Conservation (phyloP, 768 basidiomycete genomes). For the Lactarius vividus region DNA sequence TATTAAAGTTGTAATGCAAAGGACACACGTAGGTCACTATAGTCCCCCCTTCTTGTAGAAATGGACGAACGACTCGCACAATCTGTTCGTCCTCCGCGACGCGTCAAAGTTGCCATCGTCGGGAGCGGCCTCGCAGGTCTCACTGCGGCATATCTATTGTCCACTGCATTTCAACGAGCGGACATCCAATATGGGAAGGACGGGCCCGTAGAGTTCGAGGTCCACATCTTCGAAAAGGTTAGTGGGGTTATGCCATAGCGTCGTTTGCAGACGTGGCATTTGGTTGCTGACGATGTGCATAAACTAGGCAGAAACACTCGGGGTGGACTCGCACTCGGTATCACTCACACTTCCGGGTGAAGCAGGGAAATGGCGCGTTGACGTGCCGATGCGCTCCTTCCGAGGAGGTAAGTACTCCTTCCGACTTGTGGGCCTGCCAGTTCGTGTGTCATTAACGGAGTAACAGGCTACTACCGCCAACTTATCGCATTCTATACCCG, state of each 20-base stretch:
- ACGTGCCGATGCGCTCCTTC: slow-evolving; percentile 81
- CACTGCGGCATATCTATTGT: slow-evolving; percentile 63
- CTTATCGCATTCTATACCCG: slow-evolving; percentile 62
- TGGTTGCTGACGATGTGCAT: neutral
- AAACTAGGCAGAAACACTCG: slow-evolving; percentile 51
- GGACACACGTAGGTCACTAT: neutral
- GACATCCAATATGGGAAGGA: slow-evolving; percentile 11
- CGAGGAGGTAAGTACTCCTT: slow-evolving; percentile 58
- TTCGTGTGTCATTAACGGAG: neutral
- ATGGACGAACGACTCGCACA: neutral
- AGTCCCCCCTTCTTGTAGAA: neutral
- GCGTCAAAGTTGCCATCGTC: slow-evolving; percentile 60
- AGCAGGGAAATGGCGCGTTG: slow-evolving; percentile 51
- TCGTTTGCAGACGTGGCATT: neutral
- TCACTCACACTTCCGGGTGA: slow-evolving; percentile 41
- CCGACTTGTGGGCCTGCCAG: neutral
- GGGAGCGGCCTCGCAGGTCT: slow-evolving; percentile 75
- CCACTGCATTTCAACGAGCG: slow-evolving; percentile 29
- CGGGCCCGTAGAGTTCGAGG: slow-evolving; percentile 51
- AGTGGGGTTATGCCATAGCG: slow-evolving; percentile 22
- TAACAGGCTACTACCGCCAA: slow-evolving; percentile 66
- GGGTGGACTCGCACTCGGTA: slow-evolving; percentile 67
- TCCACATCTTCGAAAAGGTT: slow-evolving; percentile 76
- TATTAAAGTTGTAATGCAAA: neutral
- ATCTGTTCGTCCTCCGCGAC: slow-evolving; percentile 1